phyloP scores from a whole-genome alignment of 1,139 yeast species.

The Suhomyces bokatorum region DNA sequence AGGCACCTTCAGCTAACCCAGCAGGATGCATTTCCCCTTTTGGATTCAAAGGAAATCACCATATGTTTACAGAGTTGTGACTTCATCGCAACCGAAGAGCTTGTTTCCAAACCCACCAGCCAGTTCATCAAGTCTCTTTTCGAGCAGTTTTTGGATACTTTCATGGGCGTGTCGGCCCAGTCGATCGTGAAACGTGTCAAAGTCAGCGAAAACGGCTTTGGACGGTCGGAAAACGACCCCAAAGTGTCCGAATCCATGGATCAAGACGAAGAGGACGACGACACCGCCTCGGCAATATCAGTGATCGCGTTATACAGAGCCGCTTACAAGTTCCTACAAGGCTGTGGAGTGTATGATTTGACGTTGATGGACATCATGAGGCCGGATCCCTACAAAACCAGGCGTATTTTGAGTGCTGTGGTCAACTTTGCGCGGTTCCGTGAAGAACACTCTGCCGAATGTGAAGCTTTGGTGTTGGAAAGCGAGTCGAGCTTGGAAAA shows the following conservation, averaged over 20 bases:
- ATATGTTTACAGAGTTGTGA: constrained; percentile 64
- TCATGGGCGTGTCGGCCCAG: constrained; percentile 47
- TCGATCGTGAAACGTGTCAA: constrained; percentile 13
- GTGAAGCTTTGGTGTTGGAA: constrained; percentile 57
- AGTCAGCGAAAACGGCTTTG: background rate
- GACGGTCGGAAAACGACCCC: constrained; percentile 6
- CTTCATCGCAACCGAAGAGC: constrained; percentile 62
- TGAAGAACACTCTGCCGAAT: constrained; percentile 71
- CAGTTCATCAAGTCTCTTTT: constrained; percentile 61
- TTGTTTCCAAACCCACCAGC: constrained; percentile 64
- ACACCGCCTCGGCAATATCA: constrained; percentile 25
- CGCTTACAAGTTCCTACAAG: constrained; percentile 61
- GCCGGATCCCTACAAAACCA: constrained; percentile 68
- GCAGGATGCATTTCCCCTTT: constrained; percentile 58
- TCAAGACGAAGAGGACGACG: constrained; percentile 28
- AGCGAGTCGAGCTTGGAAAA: constrained; percentile 53
- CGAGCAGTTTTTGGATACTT: constrained; percentile 71
- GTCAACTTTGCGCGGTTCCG: constrained; percentile 84
- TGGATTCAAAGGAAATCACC: constrained; percentile 65
- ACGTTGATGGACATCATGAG: constrained; percentile 60
- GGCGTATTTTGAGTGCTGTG: constrained; percentile 75
- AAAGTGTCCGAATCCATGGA: constrained; percentile 7
- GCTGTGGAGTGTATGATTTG: constrained; percentile 79
- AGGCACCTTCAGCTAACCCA: constrained; percentile 19
- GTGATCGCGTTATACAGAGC: constrained; percentile 59